These are phyloP conservation scores for Penicillium fimorum DNA, from an alignment of 495 filamentous ascomycete species.

Conservation along the genomic window DNA sequence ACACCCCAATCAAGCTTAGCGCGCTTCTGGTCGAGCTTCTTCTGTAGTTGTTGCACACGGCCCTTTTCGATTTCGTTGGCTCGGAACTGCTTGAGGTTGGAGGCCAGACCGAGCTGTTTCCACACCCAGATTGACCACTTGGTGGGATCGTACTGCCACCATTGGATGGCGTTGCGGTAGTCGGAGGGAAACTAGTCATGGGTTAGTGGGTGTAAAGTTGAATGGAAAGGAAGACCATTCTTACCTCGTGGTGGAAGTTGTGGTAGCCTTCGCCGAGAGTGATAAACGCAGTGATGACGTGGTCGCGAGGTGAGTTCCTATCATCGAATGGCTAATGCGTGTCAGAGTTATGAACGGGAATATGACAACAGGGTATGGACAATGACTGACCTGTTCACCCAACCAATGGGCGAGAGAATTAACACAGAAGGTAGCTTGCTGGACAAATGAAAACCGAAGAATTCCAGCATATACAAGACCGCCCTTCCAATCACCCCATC, in stretches of 20 bases:
- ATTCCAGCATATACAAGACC: constrained; percentile 88
- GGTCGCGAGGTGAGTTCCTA: constrained; percentile 88
- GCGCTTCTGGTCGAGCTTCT: constrained; percentile 92
- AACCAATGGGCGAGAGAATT: constrained; percentile 95
- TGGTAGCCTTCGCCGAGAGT: constrained; percentile 94
- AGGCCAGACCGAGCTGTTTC: constrained; percentile 86
- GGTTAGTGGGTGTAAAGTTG: neutral
- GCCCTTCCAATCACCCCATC: constrained; percentile 80
- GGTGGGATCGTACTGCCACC: constrained; percentile 93
- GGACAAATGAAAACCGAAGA: constrained; percentile 85
- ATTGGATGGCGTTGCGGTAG: constrained; percentile 92
- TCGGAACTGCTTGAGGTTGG: constrained; percentile 88
- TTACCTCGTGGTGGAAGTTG: constrained; percentile 83
- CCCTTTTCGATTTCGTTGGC: constrained; percentile 94
- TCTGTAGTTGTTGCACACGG: constrained; percentile 86
- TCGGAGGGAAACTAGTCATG: constrained; percentile 76
- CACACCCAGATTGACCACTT: constrained; percentile 89
- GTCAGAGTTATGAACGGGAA: constrained; percentile 4
- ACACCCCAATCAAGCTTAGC: constrained; percentile 83
- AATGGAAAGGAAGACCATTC: neutral
- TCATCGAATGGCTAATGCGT: constrained; percentile 75
- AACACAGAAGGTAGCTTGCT: constrained; percentile 96
- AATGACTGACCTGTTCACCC: constrained; percentile 59
- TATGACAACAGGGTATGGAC: neutral
- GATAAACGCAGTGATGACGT: constrained; percentile 83